Percentiles rank a stretch among this genome's conserved stretches.
phyloP scores from a whole-genome alignment of 495 filamentous ascomycete genomes.

The Pyrenopolyporus hunteri region DNA sequence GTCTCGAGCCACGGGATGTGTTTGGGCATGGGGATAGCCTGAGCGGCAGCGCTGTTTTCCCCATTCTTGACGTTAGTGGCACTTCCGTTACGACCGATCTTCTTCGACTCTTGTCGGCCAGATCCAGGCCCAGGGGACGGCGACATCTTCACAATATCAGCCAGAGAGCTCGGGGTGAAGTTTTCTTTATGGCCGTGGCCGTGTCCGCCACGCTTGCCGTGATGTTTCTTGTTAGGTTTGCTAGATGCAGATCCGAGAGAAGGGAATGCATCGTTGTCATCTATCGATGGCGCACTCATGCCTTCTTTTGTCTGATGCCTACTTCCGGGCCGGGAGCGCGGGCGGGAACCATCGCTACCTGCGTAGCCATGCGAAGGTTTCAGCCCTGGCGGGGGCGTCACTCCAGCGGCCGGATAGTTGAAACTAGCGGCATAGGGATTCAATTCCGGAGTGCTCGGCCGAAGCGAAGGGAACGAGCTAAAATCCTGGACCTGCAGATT shows the following conservation, averaged over 20 bases:
- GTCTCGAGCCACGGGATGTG: constrained; percentile 98
- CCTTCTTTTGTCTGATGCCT: constrained; percentile 76
- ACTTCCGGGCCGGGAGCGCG: constrained; percentile 85
- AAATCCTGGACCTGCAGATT: constrained; percentile 87
- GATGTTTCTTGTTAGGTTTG: constrained; percentile 84
- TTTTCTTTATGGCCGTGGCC: constrained; percentile 76
- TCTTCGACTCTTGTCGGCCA: constrained; percentile 55
- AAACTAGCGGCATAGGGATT: constrained; percentile 59
- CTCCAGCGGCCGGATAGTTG: constrained; percentile 55
- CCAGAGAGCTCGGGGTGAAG: constrained; percentile 75
- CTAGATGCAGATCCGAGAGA: constrained; percentile 81
- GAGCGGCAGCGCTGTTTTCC: constrained; percentile 79
- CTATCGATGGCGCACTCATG: constrained; percentile 75
- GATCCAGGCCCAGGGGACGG: constrained; percentile 68
- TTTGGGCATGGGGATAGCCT: constrained; percentile 83
- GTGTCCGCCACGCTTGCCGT: constrained; percentile 83
- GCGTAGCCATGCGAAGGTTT: constrained; percentile 56
- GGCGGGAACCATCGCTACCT: constrained; percentile 64
- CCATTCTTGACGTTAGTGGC: constrained; percentile 62
- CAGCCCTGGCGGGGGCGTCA: constrained; percentile 68
- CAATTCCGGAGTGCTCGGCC: constrained; percentile 66
- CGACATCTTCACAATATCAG: constrained; percentile 93
- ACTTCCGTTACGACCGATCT: constrained; percentile 59
- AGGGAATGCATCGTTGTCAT: constrained; percentile 96
- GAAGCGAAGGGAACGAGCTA: constrained; percentile 85